These are phyloP conservation scores for Phytophthora pluvialis DNA, from an alignment of 352 stramenopile species.

Conservation along the genomic window DNA sequence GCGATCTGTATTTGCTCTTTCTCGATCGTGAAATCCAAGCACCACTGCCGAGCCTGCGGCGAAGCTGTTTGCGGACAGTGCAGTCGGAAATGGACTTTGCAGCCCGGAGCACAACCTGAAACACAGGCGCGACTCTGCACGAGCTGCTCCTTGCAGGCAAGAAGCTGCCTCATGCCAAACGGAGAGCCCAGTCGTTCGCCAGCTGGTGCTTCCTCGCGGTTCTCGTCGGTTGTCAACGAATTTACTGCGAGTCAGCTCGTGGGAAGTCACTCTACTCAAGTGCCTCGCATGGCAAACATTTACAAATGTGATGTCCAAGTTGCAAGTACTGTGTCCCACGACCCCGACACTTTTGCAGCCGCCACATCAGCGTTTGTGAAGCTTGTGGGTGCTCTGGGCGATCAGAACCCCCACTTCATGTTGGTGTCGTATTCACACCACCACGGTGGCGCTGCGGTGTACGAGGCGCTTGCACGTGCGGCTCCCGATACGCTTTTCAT, in stretches of 20 bases:
- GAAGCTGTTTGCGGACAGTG: conserved; percentile 85
- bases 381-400: conserved; percentile 62
- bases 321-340: conserved; percentile 67
- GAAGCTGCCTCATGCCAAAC: conserved; percentile 58
- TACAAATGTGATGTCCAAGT: conserved; percentile 70
- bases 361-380: conserved; percentile 62
- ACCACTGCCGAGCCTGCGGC: conserved; percentile 85
- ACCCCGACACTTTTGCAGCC: conserved; percentile 63
- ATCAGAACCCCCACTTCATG: conserved; percentile 79
- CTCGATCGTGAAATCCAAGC: conserved; percentile 73
- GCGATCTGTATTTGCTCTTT: conserved; percentile 72
- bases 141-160: conserved; percentile 76
- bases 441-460: conserved; percentile 59
- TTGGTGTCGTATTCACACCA: conserved; percentile 78
- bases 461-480: conserved; percentile 63
- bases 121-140: conserved; percentile 83
- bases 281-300: conserved; percentile 22
- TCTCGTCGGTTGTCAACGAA: conserved; percentile 35
- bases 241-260: conserved; percentile 33
- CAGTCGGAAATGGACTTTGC: conserved; percentile 83
- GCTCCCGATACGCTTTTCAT: conserved; percentile 85
- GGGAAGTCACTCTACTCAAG: conserved; percentile 31
- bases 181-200: conserved; percentile 40
- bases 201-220: conserved; percentile 40
- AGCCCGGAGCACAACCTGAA: conserved; percentile 60